A percentile compares a stretch with the other conserved stretches of the same genome.
phyloP scores from a whole-genome alignment of 306 rosid genomes.

The Vicia faba region DNA sequence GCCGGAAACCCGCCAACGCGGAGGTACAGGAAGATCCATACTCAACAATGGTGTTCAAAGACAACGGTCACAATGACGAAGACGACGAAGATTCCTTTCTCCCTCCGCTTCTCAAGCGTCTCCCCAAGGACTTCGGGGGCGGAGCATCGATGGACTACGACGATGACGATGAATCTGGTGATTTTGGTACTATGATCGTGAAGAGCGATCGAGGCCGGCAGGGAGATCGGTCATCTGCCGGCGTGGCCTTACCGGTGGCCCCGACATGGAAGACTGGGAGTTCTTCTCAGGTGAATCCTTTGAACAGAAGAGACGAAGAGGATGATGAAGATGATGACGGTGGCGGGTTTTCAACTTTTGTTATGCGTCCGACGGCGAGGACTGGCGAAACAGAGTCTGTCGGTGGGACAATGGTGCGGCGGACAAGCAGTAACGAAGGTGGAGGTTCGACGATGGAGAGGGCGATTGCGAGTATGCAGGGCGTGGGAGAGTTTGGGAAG shows the following conservation, averaged over 20 bases:
- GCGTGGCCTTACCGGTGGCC: conserved; percentile 37
- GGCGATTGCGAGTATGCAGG: conserved; percentile 98
- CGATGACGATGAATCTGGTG: conserved; percentile 56
- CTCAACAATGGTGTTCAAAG: conserved; percentile 80
- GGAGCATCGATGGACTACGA: conserved; percentile 83
- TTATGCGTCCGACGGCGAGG: conserved; percentile 59
- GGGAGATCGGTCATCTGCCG: conserved; percentile 46
- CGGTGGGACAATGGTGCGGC: conserved; percentile 69
- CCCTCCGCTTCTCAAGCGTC: conserved; percentile 92
- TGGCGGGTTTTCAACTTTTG: conserved; percentile 68
- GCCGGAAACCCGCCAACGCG: conserved; percentile 36
- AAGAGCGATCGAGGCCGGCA: conserved; percentile 57
- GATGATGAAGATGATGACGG: conserved; percentile 46
- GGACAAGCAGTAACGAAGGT: conserved; percentile 39
- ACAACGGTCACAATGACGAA: conserved; percentile 52
- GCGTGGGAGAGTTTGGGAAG: conserved; percentile 68
- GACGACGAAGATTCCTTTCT: conserved; percentile 75
- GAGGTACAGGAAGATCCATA: conserved; percentile 55
- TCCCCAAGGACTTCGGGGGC: conserved; percentile 95
- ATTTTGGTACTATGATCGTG: conserved; percentile 77
- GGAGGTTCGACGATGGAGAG: conserved; percentile 68
- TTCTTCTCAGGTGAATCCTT: conserved; percentile 42
- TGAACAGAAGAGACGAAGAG: conserved; percentile 12
- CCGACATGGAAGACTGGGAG: conserved; percentile 47
- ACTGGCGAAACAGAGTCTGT: conserved; percentile 58